Conservation (phyloP, 768 basidiomycete genomes). For the Leccinum subgranulosum region DNA sequence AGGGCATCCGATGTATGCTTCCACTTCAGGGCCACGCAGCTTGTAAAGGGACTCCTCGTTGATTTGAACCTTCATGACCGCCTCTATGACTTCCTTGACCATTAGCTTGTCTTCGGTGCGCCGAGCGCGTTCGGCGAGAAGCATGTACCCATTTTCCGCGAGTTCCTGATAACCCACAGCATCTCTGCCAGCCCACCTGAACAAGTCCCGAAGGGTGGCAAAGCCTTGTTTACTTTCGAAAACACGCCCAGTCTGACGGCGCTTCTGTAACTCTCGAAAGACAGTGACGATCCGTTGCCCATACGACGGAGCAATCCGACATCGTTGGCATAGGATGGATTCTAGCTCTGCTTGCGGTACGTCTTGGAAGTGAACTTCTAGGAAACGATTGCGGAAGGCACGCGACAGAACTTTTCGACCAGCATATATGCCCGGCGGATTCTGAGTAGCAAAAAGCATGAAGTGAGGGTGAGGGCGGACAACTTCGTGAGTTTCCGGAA, state of each 20-base stretch:
- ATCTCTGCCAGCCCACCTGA: constrained; percentile 93
- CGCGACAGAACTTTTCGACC: constrained; percentile 93
- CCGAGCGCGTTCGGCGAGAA: constrained; percentile 88
- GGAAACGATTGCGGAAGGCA: constrained; percentile 95
- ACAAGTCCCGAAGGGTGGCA: constrained; percentile 93
- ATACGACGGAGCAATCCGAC: constrained; percentile 91
- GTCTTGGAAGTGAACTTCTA: constrained; percentile 97
- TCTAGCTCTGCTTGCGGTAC: constrained; percentile 93
- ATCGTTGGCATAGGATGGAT: constrained; percentile 89
- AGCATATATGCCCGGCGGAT: constrained; percentile 93
- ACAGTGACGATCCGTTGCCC: constrained; percentile 87
- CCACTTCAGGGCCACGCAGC: constrained; percentile 43
- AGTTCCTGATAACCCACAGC: constrained; percentile 89
- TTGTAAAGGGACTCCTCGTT: constrained; percentile 71
- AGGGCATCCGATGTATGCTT: constrained; percentile 55
- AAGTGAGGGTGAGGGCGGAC: constrained; percentile 92
- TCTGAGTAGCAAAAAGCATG: constrained; percentile 98
- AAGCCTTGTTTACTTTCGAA: constrained; percentile 98
- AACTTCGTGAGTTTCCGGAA: constrained; percentile 95
- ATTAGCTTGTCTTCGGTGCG: constrained; percentile 79
- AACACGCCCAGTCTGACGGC: constrained; percentile 84
- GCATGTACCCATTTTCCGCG: constrained; percentile 96
- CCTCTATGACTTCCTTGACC: constrained; percentile 92
- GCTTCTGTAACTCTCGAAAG: constrained; percentile 90
- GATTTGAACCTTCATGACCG: constrained; percentile 82